Conservation (phyloP, 768 basidiomycete genomes). For the Leucocoprinus leucothites region DNA sequence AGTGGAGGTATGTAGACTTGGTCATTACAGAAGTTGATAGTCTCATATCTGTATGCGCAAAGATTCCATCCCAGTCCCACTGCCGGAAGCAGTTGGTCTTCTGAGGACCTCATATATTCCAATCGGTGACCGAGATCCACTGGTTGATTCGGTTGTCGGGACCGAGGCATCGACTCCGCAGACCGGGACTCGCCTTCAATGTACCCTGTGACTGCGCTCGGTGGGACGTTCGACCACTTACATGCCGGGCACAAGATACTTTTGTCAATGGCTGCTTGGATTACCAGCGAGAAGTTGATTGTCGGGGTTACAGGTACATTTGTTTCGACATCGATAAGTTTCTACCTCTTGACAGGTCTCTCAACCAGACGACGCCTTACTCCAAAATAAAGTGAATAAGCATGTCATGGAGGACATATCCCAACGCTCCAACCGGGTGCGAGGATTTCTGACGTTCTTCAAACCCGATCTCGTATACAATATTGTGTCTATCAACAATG, state of each 20-base stretch:
- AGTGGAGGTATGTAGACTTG: constrained; percentile 37
- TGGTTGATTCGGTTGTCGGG: constrained; percentile 7
- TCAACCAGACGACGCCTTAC: constrained; percentile 59
- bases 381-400: constrained; percentile 68
- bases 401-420: constrained; percentile 63
- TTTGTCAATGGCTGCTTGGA: constrained; percentile 87
- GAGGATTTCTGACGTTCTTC: constrained; percentile 70
- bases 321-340: constrained; percentile 3
- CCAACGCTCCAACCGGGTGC: constrained; percentile 53
- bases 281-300: constrained; percentile 76
- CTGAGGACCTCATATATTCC: constrained; percentile 36
- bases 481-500: constrained; percentile 74
- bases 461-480: constrained; percentile 63
- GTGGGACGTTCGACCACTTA: constrained; percentile 97
- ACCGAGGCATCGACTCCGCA: neutral
- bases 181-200: constrained; percentile 21
- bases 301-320: constrained; percentile 81
- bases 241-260: constrained; percentile 98
- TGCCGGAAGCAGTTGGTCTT: constrained; percentile 39
- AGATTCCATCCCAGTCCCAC: constrained; percentile 39
- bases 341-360: constrained; percentile 5
- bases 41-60: constrained; percentile 16
- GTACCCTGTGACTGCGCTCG: constrained; percentile 77
- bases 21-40: neutral
- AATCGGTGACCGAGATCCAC: constrained; percentile 22